phyloP scores from a whole-genome alignment of 2,329 filamentous ascomycete species.

The Aspergillus alliaceus region DNA sequence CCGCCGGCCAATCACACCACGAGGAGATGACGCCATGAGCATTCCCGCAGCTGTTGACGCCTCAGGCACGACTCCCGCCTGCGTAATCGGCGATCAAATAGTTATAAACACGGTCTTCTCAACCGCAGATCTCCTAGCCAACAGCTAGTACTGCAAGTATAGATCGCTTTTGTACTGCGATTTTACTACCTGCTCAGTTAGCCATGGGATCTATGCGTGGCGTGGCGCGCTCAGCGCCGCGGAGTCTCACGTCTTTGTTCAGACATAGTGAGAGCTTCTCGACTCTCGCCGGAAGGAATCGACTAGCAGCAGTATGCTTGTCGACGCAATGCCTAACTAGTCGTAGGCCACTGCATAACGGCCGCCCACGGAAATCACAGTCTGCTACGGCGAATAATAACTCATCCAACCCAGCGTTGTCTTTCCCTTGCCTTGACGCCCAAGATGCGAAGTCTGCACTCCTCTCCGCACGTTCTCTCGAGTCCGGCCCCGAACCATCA shows the following conservation, averaged over 20 bases:
- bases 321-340: neutral
- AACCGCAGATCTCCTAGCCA: neutral
- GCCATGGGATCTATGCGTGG: slow-evolving; percentile 19
- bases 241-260: slow-evolving; percentile 9
- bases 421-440: slow-evolving; percentile 86
- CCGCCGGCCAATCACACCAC: neutral
- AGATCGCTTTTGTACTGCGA: neutral
- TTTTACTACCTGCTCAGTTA: neutral
- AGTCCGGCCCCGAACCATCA: slow-evolving; percentile 83
- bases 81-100: neutral
- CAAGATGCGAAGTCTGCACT: slow-evolving; percentile 75
- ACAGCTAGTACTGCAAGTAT: neutral
- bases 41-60: neutral
- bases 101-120: neutral
- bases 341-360: slow-evolving; percentile 21
- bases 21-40: neutral
- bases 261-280: slow-evolving; percentile 9
- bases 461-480: slow-evolving; percentile 66
- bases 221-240: slow-evolving; percentile 16
- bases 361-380: slow-evolving; percentile 18
- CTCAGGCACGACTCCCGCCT: neutral
- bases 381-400: slow-evolving; percentile 23
- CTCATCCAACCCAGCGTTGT: slow-evolving; percentile 77
- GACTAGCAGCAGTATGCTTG: slow-evolving; percentile 5
- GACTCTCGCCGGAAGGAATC: slow-evolving; percentile 6